Base-by-base conservation (phyloP, 2,329 filamentous ascomycete species). In the Botrytis fragariae region DNA sequence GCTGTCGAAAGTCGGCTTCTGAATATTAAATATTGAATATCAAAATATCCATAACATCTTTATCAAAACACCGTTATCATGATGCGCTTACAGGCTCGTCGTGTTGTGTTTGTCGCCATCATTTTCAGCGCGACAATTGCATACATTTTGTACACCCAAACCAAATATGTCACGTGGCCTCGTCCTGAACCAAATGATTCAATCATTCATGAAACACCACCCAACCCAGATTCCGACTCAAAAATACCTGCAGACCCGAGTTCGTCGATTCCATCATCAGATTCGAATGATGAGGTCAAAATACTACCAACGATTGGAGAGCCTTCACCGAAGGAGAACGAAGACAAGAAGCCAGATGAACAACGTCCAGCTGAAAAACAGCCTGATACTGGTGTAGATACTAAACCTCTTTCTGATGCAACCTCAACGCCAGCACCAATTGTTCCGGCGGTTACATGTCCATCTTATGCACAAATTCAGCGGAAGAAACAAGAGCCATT, bases 391-490 rank as follows among this genome's bases (percentile, higher is more conserved):
- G 37, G 39, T 63, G 10, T 16, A 18, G 61, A 32, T 22, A 14
- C n/a, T 7, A 44, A 67, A 39, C 63, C n/a, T 32, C 45, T 37
- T 67, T 51, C 57, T 25, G 42, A 63, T 51, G 7, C 32, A 48
- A 32, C 42, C 8, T 32, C 59, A 51, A 39, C 20, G 42, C 25
- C 60, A 8, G 29, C 3, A 18, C 60, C 35, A 6, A 45, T 39
- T 35, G 35, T 42, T 57, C 42, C 69, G 18, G 32, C 57, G 10
- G 37, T 54, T n/a, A 72, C 60, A 14, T 72, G 69, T 42, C 60
- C 69, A 44, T 32, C 63, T 16, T 79, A 79, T 57, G 73, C 76
- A n/a, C 32, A 70, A 18, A 73, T 79, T 29, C 78, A 79, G 72
- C 64, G 48, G 2, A 37, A 60, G 48, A 77, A 72, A 48, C 73